Evolutionary conservation across 345 rosid genomes (phyloP), one percentile per base, ranked within the genome.

Genomic region (Draba incana): DNA sequence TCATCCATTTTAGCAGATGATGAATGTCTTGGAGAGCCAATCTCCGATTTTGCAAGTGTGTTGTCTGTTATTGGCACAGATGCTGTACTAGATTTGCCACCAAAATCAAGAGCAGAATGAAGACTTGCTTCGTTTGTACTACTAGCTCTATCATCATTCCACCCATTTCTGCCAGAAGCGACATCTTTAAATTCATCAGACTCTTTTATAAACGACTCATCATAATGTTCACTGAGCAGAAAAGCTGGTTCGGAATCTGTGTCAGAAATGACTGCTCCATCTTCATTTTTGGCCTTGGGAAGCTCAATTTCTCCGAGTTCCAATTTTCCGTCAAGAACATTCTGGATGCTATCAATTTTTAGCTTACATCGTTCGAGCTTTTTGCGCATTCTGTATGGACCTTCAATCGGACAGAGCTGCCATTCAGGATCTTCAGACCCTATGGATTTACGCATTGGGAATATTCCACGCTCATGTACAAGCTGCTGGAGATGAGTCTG

Each of bases 331-430:
- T 82, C 85, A 61, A 95, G 85, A 70, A 85, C 92, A 81, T 86
- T 84, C 67, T 86, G 93, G 69, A 95, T 80, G 60, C 93, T 84
- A 50, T 89, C 90, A 71, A 92, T 86, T 78, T 67, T 88, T 78
- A 88, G 82, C 70, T 82, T 92, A 85, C 87, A 86, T 64, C 86
- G 87, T 76, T 89, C 98, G 72, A 95, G 97, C 85, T 92, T 95
- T 78, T 95, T 95, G 35, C 99, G 98, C 99, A 88, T 95, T 80
- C 99, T 87, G 77, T 95, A 95, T 13, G 99, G 98, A 67, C 99
- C 98, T 86, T 95, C 98, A 69, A 95, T 92, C 25, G 95, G 93
- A 82, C 99, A 95, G 78, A 95, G 99, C 85, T 89, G 98, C 99
- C 99, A 95, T 63, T 92, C 88, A 42, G 88, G 87, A 79, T 92